These are phyloP conservation scores for Fibroporia radiculosa DNA, from an alignment of 768 basidiomycete genomes.

Conservation along the genomic window DNA sequence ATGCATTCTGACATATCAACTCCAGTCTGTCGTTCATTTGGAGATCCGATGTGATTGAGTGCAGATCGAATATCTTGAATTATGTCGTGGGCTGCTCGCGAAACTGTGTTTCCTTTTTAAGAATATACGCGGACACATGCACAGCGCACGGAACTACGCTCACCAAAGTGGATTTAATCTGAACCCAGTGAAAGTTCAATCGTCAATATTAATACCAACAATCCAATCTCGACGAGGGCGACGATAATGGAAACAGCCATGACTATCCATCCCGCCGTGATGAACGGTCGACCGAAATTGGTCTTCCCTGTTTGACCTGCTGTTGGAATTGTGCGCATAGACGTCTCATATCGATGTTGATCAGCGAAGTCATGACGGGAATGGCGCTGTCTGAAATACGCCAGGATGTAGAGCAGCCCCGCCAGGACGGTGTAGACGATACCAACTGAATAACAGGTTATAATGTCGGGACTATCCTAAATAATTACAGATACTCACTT, in stretches of 20 bases:
- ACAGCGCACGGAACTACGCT: no score
- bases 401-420: slow-evolving; percentile 45
- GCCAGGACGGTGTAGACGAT: slow-evolving; percentile 60
- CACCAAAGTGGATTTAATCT: no score
- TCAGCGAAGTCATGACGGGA: slow-evolving; percentile 78
- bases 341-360: slow-evolving; percentile 15
- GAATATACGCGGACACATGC: no score
- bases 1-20: no score
- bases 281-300: slow-evolving; percentile 69
- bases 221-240: slow-evolving; percentile 51
- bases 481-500: slow-evolving; percentile 37
- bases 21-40: no score
- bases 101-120: no score
- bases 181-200: slow-evolving; percentile 25
- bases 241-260: slow-evolving; percentile 54
- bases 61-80: no score
- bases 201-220: slow-evolving; percentile 55
- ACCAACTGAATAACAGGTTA: slow-evolving; percentile 34
- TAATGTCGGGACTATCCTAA: background rate
- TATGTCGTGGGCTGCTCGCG: no score
- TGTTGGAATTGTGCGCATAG: slow-evolving; percentile 37
- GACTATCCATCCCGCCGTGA: slow-evolving; percentile 75
- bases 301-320: slow-evolving; percentile 54
- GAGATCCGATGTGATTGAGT: no score
- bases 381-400: slow-evolving; percentile 55